Evolutionary conservation across 305 asterid species (phyloP).

Genomic region (Solanum hybrid): DNA sequence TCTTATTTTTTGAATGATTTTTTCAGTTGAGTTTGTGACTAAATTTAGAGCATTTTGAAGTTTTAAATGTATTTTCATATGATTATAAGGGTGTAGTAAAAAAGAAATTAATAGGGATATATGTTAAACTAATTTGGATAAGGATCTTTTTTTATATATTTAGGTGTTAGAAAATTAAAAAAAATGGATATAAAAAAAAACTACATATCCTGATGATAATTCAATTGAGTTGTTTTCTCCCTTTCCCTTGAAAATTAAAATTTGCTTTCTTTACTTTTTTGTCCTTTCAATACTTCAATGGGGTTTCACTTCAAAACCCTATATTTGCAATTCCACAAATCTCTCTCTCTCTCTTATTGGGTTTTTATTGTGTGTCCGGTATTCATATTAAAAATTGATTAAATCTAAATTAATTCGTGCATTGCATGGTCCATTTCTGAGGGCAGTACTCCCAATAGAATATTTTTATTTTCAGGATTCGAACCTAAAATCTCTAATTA

Average conservation of each 20-base stretch:
- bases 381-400: fast-evolving
- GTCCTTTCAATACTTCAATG: background rate
- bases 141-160: background rate
- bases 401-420: background rate
- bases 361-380: background rate
- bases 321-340: background rate
- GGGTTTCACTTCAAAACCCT: background rate
- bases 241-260: background rate
- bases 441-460: background rate
- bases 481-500: fast-evolving
- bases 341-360: background rate
- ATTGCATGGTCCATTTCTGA: background rate
- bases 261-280: background rate
- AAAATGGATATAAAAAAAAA: background rate
- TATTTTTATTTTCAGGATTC: background rate
- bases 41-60: background rate
- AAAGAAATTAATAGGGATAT: background rate
- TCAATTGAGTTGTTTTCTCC: background rate
- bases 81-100: background rate
- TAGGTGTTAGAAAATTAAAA: background rate
- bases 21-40: background rate
- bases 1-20: background rate
- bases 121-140: background rate
- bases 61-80: background rate
- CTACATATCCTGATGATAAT: background rate